These are phyloP conservation scores for Xylaria sp. DNA, from an alignment of 2,329 filamentous ascomycete species.

Conservation along the genomic window DNA sequence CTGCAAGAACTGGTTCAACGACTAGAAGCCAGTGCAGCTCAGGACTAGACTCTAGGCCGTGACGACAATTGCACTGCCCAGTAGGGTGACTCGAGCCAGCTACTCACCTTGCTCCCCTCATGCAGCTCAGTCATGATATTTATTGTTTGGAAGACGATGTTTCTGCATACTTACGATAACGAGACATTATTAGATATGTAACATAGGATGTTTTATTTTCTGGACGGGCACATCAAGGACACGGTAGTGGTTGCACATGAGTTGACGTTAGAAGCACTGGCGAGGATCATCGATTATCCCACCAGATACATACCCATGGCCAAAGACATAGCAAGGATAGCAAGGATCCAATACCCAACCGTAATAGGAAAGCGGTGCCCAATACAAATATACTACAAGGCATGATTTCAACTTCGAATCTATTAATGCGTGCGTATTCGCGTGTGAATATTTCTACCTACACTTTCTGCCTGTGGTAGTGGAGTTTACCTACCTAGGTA, in stretches of 20 bases:
- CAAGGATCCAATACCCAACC: slow-evolving; percentile 22
- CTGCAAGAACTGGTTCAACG: slow-evolving; percentile 56
- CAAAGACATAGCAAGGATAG: slow-evolving; percentile 10
- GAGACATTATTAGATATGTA: slow-evolving; percentile 36
- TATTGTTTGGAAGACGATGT: slow-evolving; percentile 31
- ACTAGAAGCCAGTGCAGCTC: slow-evolving; percentile 49
- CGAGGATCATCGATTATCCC: slow-evolving; percentile 5
- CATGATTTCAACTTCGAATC: slow-evolving; percentile 1
- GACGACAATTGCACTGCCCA: background rate
- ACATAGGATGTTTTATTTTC: slow-evolving; percentile 26
- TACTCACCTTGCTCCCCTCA: slow-evolving; percentile 8
- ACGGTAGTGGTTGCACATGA: slow-evolving; percentile 30
- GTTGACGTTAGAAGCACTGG: slow-evolving; percentile 13
- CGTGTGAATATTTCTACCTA: background rate
- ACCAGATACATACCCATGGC: slow-evolving; percentile 29
- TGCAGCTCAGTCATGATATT: slow-evolving; percentile 6
- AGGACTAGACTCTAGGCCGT: slow-evolving; percentile 38
- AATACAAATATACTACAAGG: background rate
- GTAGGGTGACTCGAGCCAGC: background rate
- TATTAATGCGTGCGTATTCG: background rate
- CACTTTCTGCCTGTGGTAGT: background rate
- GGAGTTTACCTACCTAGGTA: no score
- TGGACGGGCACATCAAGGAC: slow-evolving; percentile 19
- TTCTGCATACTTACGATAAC: slow-evolving; percentile 38
- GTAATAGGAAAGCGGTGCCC: slow-evolving; percentile 10